A percentile compares a stretch with the other conserved stretches of the same genome.
phyloP scores from a whole-genome alignment of 2,329 filamentous ascomycete genomes.

The Fusarium albidum region DNA sequence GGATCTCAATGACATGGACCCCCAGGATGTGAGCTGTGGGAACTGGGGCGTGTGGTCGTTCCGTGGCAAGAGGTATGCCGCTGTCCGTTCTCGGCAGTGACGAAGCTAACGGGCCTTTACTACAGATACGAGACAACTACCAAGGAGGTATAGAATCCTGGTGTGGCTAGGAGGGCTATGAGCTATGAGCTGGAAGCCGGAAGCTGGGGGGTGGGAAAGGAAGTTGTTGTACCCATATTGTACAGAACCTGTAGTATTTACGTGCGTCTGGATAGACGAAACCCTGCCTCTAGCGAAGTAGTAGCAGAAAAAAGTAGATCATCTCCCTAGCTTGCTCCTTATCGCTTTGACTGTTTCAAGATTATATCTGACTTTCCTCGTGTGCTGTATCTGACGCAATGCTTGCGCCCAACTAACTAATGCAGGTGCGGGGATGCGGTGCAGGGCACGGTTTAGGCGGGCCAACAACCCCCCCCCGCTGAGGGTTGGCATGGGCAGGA shows the following conservation, averaged over 20 bases:
- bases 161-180: background rate
- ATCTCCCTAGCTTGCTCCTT: slow-evolving; percentile 15
- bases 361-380: too few relatives aligned
- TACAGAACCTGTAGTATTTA: slow-evolving; percentile 36
- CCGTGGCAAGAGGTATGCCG: slow-evolving; percentile 85
- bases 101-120: slow-evolving; percentile 8
- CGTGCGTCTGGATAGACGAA: slow-evolving; percentile 23
- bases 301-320: slow-evolving; percentile 17
- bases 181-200: too few relatives aligned
- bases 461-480: slow-evolving; percentile 39
- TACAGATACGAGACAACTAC: slow-evolving; percentile 69
- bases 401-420: slow-evolving; percentile 14
- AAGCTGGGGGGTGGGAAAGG: background rate
- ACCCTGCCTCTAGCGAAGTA: slow-evolving; percentile 1
- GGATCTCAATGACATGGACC: slow-evolving; percentile 96
- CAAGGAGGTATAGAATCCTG: slow-evolving; percentile 50
- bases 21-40: slow-evolving; percentile 91
- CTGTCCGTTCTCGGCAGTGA: slow-evolving; percentile 44
- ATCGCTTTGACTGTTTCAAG: slow-evolving; percentile 2
- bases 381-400: background rate
- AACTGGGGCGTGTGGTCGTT: slow-evolving; percentile 99
- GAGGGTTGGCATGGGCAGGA: slow-evolving; percentile 20
- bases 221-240: slow-evolving; percentile 27
- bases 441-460: slow-evolving; percentile 41
- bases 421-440: slow-evolving; percentile 17